Evolutionary conservation across 192 early-diverging fungal genomes (phyloP).

Genomic region (Rhizophagus sp.): DNA sequence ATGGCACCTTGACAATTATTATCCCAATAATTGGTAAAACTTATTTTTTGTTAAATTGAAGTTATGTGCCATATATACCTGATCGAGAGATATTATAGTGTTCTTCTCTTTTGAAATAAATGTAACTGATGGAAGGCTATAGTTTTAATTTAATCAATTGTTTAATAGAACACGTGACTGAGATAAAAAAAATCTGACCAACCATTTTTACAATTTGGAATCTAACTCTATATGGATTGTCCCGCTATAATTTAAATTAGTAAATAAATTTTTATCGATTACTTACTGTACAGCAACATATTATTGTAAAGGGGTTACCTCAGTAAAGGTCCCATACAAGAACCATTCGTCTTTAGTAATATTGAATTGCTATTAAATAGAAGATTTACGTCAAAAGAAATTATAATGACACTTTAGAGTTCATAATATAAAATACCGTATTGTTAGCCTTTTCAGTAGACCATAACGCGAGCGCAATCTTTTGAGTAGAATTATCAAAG

Average conservation of each 20-base stretch:
- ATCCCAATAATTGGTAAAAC: not conserved
- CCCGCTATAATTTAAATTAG: not conserved
- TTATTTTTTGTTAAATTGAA: not conserved
- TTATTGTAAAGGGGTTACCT: not conserved
- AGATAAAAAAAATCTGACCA: not conserved
- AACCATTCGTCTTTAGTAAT: constrained; percentile 27
- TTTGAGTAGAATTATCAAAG: constrained; percentile 27
- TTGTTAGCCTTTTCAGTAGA: constrained; percentile 15
- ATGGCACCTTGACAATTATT: constrained; percentile 5
- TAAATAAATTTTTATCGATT: not conserved
- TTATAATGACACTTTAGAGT: not conserved
- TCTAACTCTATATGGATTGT: constrained; percentile 13
- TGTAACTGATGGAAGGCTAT: constrained; percentile 24
- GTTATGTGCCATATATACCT: not conserved
- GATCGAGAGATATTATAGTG: not conserved
- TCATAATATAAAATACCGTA: constrained; percentile 12
- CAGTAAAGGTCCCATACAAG: constrained; percentile 13
- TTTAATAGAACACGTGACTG: not conserved
- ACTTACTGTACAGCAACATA: not conserved
- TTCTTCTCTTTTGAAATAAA: constrained; percentile 24
- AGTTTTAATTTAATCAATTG: not conserved
- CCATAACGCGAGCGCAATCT: constrained; percentile 20
- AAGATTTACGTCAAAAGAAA: not conserved
- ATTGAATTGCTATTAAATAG: not conserved
- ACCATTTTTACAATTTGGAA: constrained; percentile 33